Evolutionary conservation across 306 rosid species (phyloP), one percentile per base, ranked within the genome.

Genomic region (Sechiopsis laciniata): DNA sequence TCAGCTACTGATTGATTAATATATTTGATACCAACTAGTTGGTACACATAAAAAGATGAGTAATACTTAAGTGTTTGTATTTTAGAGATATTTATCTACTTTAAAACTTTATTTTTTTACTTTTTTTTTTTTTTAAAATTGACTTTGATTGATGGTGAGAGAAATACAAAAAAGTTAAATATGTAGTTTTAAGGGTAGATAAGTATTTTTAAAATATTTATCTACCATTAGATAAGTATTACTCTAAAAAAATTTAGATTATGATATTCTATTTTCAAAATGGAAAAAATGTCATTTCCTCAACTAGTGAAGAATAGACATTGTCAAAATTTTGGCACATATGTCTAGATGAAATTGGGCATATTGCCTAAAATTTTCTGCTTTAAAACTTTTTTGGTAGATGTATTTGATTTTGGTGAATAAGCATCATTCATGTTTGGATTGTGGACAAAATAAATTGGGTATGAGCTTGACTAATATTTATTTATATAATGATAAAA

Each of bases 381-480:
- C 21, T 63, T 10, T 42, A n/a, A 42, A 65, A n/a, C 15, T 40
- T 65, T 16, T 40, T 32, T 61, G 20, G 20, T 17, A 32, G 71
- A 40, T 40, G 9, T 42, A 17, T 65, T 65, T 42, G 53, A 65
- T 65, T 65, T 65, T 65, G 16, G 32, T 42, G 0, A 65, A 65
- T 40, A 3, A 9, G 24, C 71, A 37, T 37, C 16, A 65, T 37
- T 15, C 5, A 19, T 65, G 16, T 65, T 65, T 42, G 71, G 48
- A n/a, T 40, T 65, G 51, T 40, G 71, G 54, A 65, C 16, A 65
- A 42, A 17, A 8, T 40, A 8, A 19, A 65, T 65, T 65, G 71
- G 71, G 26, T 65, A 42, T 65, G 53, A 65, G 29, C 26, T 65
- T 65, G 71, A 42, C 71, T 65, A 65, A n/a, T 64, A 37, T 32